These are phyloP conservation scores for Penicillium manginii DNA, from an alignment of 495 filamentous ascomycete genomes.

Conservation along the genomic window DNA sequence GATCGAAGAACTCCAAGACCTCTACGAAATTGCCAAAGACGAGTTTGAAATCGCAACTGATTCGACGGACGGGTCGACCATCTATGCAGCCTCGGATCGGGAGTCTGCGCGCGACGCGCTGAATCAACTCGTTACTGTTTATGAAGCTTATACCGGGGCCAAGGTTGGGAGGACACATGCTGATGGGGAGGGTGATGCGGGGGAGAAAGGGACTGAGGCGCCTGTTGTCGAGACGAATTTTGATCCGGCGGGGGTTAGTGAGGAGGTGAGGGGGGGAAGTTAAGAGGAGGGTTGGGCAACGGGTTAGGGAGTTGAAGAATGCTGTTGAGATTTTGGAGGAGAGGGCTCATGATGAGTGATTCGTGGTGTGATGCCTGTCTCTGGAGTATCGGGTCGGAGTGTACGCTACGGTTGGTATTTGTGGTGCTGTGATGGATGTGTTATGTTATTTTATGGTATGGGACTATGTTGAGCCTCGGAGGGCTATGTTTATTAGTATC, in stretches of 20 bases:
- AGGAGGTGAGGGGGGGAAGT: conserved; percentile 40
- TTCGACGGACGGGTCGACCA: conserved; percentile 44
- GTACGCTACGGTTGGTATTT: too few relatives aligned
- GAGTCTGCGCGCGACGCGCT: conserved; percentile 50
- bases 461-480: too few relatives aligned
- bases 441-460: too few relatives aligned
- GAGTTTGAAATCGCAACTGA: conserved; percentile 55
- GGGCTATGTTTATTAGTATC: too few relatives aligned
- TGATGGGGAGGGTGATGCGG: neutral
- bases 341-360: conserved; percentile 40
- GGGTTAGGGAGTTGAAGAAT: conserved; percentile 47
- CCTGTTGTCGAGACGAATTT: conserved; percentile 35
- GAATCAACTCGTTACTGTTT: conserved; percentile 41
- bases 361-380: neutral
- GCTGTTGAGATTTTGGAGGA: conserved; percentile 48
- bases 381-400: too few relatives aligned
- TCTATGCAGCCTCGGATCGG: conserved; percentile 53
- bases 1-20: conserved; percentile 48
- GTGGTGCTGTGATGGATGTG: too few relatives aligned
- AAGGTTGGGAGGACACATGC: conserved; percentile 3
- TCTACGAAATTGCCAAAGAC: conserved; percentile 50
- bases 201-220: neutral
- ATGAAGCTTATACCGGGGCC: conserved; percentile 37
- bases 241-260: conserved; percentile 34
- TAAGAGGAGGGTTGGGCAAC: conserved; percentile 43